phyloP scores from a whole-genome alignment of 768 basidiomycete genomes.

The Roridomyces roridus region DNA sequence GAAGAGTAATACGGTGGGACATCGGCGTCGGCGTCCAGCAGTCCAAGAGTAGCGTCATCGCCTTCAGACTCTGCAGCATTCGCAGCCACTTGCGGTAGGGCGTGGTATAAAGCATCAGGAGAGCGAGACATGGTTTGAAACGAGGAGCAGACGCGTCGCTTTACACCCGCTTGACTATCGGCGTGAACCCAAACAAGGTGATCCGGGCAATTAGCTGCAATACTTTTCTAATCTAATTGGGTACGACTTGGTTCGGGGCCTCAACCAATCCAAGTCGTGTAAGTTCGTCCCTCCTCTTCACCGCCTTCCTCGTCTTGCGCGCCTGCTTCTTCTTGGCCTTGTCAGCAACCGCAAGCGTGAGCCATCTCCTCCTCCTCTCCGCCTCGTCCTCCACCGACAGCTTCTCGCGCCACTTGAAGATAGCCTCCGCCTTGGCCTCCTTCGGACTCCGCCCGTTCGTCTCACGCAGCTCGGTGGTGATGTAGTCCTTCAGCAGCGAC shows the following conservation, averaged over 20 bases:
- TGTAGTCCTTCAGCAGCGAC: conserved; percentile 57
- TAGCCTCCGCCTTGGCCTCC: conserved; percentile 76
- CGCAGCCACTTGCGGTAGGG: conserved; percentile 46
- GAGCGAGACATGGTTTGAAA: conserved; percentile 30
- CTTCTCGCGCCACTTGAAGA: conserved; percentile 72
- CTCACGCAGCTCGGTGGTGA: conserved; percentile 58
- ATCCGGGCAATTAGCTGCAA: not conserved
- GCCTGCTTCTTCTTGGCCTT: conserved; percentile 62
- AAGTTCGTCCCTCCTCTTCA: conserved; percentile 60
- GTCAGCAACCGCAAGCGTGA: conserved; percentile 52
- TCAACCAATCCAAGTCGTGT: conserved; percentile 58
- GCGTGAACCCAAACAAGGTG: no score
- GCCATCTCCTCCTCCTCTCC: conserved; percentile 65
- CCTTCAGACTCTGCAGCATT: conserved; percentile 36
- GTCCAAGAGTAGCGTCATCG: conserved; percentile 26
- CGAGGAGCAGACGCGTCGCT: not conserved
- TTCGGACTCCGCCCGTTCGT: conserved; percentile 64
- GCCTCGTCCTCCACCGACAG: conserved; percentile 63
- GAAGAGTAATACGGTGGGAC: conserved; percentile 32
- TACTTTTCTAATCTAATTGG: conserved; percentile 29
- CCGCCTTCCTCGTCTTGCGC: conserved; percentile 57
- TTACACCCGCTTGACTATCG: not conserved
- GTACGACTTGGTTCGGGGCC: conserved; percentile 67
- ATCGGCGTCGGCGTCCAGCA: conserved; percentile 29
- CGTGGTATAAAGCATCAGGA: conserved; percentile 48